These are phyloP conservation scores for Epichloe sp. DNA, from an alignment of 2,329 filamentous ascomycete genomes.

Conservation along the genomic window DNA sequence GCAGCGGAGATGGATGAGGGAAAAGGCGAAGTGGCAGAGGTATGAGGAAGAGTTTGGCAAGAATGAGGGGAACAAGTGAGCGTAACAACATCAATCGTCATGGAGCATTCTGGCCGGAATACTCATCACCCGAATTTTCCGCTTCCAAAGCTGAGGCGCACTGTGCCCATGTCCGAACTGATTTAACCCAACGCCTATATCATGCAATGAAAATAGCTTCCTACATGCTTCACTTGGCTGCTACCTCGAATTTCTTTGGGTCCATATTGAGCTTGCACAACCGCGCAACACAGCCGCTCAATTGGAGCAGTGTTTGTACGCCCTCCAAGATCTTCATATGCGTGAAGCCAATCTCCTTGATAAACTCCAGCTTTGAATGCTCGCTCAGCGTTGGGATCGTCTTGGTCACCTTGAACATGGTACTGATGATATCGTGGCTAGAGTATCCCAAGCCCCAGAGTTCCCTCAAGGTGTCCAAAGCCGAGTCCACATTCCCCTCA, in stretches of 20 bases:
- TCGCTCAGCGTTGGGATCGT: constrained; percentile 85
- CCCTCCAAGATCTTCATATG: constrained; percentile 99
- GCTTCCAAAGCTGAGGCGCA: background rate
- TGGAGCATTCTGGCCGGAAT: background rate
- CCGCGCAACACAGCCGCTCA: constrained; percentile 83
- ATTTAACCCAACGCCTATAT: constrained; percentile 20
- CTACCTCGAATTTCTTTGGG: constrained; percentile 56
- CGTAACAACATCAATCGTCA: background rate
- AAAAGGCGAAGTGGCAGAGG: constrained; percentile 55
- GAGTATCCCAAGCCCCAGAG: constrained; percentile 93
- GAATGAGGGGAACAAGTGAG: constrained; percentile 23
- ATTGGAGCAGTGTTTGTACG: constrained; percentile 84
- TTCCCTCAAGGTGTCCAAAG: constrained; percentile 75
- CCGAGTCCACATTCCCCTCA: constrained; percentile 79
- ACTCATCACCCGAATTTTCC: background rate
- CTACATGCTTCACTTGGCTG: constrained; percentile 19
- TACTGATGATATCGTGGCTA: constrained; percentile 97
- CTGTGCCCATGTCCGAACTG: background rate
- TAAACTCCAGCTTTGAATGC: constrained; percentile 92
- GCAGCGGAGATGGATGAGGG: constrained; percentile 47
- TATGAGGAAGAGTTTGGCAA: constrained; percentile 49
- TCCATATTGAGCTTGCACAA: constrained; percentile 97
- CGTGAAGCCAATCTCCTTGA: constrained; percentile 96
- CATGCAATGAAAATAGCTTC: background rate
- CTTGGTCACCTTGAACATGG: constrained; percentile 98